A percentile compares a stretch with the other conserved stretches of the same genome.
phyloP scores from a whole-genome alignment of 805 yeast species.

The Lipomyces sp. region DNA sequence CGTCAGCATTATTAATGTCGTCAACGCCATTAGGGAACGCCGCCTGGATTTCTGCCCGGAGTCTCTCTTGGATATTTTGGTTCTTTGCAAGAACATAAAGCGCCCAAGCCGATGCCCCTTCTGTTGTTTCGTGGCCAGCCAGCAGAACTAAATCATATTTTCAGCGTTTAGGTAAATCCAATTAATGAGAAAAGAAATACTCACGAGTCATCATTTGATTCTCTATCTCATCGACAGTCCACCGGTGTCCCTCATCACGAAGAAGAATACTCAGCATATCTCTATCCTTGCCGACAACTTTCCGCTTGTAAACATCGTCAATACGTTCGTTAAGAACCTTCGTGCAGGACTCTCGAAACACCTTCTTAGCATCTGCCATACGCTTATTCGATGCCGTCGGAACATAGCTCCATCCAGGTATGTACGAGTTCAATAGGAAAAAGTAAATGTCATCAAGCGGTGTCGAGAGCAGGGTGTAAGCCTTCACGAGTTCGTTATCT shows the following conservation, averaged over 20 bases:
- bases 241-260: slow-evolving; percentile 9
- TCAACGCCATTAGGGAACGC: slow-evolving; percentile 20
- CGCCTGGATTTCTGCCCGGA: slow-evolving; percentile 17
- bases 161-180: background rate
- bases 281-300: slow-evolving; percentile 18
- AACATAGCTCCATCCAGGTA: slow-evolving; percentile 21
- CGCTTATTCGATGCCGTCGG: slow-evolving; percentile 13
- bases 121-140: slow-evolving; percentile 28
- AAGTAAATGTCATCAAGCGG: slow-evolving; percentile 12
- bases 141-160: slow-evolving; percentile 7
- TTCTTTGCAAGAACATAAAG: slow-evolving; percentile 7
- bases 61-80: slow-evolving; percentile 17
- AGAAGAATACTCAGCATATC: slow-evolving; percentile 19
- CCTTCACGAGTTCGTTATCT: slow-evolving; percentile 16
- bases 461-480: slow-evolving; percentile 14
- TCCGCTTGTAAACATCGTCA: slow-evolving; percentile 9
- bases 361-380: slow-evolving; percentile 10
- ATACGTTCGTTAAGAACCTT: slow-evolving; percentile 7
- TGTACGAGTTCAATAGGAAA: slow-evolving; percentile 9
- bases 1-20: slow-evolving; percentile 8
- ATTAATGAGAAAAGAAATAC: background rate
- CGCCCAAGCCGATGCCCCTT: slow-evolving; percentile 19
- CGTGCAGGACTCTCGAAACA: slow-evolving; percentile 10
- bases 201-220: slow-evolving; percentile 23
- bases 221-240: slow-evolving; percentile 23